phyloP scores from a whole-genome alignment of 768 basidiomycete species.

The Mycena latifolia region DNA sequence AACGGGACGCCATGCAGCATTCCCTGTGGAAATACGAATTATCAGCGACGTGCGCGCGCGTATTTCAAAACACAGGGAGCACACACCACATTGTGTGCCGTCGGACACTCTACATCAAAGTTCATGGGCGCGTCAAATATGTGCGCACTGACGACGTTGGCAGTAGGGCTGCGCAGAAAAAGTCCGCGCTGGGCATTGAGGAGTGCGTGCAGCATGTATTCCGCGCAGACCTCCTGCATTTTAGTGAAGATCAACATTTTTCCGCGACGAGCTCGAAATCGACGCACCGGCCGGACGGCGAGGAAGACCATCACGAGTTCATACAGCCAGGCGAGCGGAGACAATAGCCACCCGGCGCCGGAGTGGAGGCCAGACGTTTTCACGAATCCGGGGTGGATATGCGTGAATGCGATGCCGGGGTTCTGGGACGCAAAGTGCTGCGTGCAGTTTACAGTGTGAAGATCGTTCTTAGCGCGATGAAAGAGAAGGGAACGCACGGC shows the following conservation, averaged over 20 bases:
- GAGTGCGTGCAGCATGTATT: constrained; percentile 32
- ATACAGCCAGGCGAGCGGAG: constrained; percentile 11
- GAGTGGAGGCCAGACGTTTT: constrained; percentile 29
- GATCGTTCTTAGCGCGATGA: too few species aligned
- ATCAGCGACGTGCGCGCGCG: background rate
- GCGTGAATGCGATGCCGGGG: constrained; percentile 39
- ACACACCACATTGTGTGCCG: constrained; percentile 7
- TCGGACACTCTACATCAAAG: background rate
- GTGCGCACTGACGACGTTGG: constrained; percentile 10
- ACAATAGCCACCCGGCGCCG: constrained; percentile 18
- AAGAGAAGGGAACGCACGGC: constrained; percentile 14
- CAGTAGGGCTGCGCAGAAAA: constrained; percentile 6
- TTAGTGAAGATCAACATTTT: background rate
- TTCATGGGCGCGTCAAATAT: constrained; percentile 4
- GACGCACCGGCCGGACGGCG: constrained; percentile 11
- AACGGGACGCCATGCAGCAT: background rate
- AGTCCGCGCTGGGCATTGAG: constrained; percentile 14
- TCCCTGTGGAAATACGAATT: background rate
- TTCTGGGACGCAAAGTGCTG: constrained; percentile 39
- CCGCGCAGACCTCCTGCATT: constrained; percentile 17
- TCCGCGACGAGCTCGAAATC: background rate
- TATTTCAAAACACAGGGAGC: background rate
- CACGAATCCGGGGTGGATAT: constrained; percentile 42
- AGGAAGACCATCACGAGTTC: constrained; percentile 8
- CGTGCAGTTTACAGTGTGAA: background rate